Evolutionary conservation across 23 red algal genomes (phyloP).

Genomic region (Agarophyton chilense): DNA sequence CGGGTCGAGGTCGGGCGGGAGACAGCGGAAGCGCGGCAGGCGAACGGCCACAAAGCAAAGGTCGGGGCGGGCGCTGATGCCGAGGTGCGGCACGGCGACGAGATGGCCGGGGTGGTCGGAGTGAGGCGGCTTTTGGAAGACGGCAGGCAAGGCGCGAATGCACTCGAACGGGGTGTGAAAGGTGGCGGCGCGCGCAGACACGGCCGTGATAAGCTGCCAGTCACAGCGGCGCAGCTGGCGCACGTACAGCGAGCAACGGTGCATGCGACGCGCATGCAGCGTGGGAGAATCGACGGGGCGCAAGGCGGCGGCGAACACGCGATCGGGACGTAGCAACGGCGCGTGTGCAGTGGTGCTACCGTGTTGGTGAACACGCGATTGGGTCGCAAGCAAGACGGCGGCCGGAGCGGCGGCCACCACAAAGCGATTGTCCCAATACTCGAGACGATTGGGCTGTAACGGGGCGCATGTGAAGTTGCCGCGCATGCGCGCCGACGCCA

Average conservation of each 20-base stretch:
- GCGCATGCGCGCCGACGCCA: conserved; percentile 24
- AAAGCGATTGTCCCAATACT: conserved; percentile 76
- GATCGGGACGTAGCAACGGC: neutral
- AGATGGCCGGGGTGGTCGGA: neutral
- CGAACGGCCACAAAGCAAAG: conserved; percentile 64
- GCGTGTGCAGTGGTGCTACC: neutral
- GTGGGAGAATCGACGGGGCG: too few species aligned
- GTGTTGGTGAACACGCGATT: neutral
- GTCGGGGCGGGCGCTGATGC: conserved; percentile 39
- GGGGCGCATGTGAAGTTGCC: conserved; percentile 43
- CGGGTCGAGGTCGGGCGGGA: conserved; percentile 51
- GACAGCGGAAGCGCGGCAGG: conserved; percentile 43
- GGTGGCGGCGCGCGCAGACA: neutral
- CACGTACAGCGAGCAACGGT: conserved; percentile 34
- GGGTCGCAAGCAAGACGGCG: neutral
- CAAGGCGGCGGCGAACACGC: neutral
- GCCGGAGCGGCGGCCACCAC: conserved; percentile 23
- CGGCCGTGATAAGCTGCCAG: conserved; percentile 29
- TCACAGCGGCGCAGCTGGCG: conserved; percentile 60
- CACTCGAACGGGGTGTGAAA: conserved; percentile 48
- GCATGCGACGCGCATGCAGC: neutral
- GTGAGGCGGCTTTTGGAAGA: conserved; percentile 23
- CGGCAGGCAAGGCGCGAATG: conserved; percentile 49
- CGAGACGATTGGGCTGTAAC: neutral
- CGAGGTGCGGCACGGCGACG: conserved; percentile 58